A percentile compares a stretch with the other conserved stretches of the same genome.
These are phyloP conservation scores for Delonix regia DNA, from an alignment of 306 rosid species.

Conservation along the genomic window DNA sequence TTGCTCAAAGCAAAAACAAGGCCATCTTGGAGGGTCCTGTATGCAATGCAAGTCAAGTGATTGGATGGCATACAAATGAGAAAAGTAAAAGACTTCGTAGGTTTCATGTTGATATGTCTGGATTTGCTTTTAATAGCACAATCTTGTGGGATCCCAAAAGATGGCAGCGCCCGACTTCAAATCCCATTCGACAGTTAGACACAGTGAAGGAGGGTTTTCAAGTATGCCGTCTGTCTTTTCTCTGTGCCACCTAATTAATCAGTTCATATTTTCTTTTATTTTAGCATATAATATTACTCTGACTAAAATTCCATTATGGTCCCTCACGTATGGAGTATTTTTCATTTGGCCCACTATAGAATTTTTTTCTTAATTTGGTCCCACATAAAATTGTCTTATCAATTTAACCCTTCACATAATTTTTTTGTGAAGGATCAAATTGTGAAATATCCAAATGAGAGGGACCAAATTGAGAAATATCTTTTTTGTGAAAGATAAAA, in stretches of 20 bases:
- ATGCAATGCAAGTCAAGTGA: slow-evolving; percentile 89
- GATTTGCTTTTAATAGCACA: slow-evolving; percentile 98
- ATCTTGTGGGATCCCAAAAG: slow-evolving; percentile 94
- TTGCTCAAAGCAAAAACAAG: slow-evolving; percentile 91
- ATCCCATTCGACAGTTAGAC: slow-evolving; percentile 79
- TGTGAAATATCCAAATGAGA: too few relatives aligned
- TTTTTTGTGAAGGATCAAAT: too few relatives aligned
- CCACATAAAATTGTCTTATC: too few relatives aligned
- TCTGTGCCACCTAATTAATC: slow-evolving; percentile 28
- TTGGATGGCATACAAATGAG: slow-evolving; percentile 98
- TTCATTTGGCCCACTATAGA: too few relatives aligned
- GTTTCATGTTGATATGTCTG: slow-evolving; percentile 99
- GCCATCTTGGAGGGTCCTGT: slow-evolving; percentile 97
- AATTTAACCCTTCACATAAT: too few relatives aligned
- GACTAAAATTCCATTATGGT: too few relatives aligned
- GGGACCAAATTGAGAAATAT: too few relatives aligned
- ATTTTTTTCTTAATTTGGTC: too few relatives aligned
- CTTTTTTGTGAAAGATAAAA: too few relatives aligned
- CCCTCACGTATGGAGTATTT: too few relatives aligned
- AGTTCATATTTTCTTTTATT: slow-evolving; percentile 15
- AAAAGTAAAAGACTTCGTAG: slow-evolving; percentile 86
- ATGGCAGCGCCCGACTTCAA: slow-evolving; percentile 76
- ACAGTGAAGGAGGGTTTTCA: slow-evolving; percentile 96
- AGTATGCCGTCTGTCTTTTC: slow-evolving; percentile 49
- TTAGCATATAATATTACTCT: slow-evolving; percentile 19